phyloP scores from a whole-genome alignment of 371 early-diverging fungal species.

The Mucor piriformis region DNA sequence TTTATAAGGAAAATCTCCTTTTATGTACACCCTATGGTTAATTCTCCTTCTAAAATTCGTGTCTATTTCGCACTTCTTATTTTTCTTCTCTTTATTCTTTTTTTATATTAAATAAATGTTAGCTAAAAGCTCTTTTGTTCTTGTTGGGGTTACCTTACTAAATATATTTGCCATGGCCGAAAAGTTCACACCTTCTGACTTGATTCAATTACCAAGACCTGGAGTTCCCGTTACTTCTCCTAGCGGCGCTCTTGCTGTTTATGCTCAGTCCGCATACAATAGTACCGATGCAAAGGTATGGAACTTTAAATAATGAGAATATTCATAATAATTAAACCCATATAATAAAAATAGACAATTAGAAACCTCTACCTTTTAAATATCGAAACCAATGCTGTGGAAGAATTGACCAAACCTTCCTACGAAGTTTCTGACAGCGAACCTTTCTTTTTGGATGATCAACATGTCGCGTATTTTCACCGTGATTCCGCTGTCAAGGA shows the following conservation, averaged over 20 bases:
- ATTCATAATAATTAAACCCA: not conserved
- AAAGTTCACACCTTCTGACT: conserved; percentile 47
- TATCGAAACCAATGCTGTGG: conserved; percentile 24
- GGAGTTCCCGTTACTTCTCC: conserved; percentile 50
- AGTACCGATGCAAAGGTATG: conserved; percentile 47
- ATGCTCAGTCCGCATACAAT: conserved; percentile 54
- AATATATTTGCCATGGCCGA: conserved; percentile 10
- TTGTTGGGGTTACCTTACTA: conserved; percentile 12
- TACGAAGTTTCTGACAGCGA: conserved; percentile 47
- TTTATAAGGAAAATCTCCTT: conserved; percentile 10
- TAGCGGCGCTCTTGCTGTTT: conserved; percentile 52
- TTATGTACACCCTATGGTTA: not conserved
- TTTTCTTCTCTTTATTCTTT: not conserved
- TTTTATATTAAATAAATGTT: conserved; percentile 7
- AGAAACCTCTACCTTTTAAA: conserved; percentile 51
- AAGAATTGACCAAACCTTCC: conserved; percentile 46
- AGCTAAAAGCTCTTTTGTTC: conserved; percentile 15
- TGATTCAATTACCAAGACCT: conserved; percentile 59
- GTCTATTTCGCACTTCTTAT: not conserved
- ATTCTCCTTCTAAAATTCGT: not conserved
- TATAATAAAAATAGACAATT: conserved; percentile 44
- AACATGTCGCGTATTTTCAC: conserved; percentile 53
- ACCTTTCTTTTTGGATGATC: conserved; percentile 58
- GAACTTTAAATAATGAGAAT: not conserved
- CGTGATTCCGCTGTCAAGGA: conserved; percentile 18